A percentile compares a stretch with the other conserved stretches of the same genome.
Conservation (phyloP, 306 rosid species). For the Inga oerstediana region DNA sequence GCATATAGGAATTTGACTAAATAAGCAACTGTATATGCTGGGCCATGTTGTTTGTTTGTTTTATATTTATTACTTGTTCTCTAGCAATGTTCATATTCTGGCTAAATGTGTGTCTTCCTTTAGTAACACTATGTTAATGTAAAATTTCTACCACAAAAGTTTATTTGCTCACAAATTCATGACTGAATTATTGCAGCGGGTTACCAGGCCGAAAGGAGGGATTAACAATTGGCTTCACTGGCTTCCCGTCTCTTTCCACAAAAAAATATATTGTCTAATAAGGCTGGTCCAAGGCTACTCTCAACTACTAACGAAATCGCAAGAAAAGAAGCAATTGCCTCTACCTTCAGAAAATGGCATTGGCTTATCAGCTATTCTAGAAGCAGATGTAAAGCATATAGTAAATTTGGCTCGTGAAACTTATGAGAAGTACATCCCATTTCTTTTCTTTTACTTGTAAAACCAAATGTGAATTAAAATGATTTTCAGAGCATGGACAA, state of each 20-base stretch:
- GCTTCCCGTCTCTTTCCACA: slow-evolving; percentile 89
- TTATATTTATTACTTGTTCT: not conserved
- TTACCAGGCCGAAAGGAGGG: slow-evolving; percentile 87
- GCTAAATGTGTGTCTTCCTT: slow-evolving; percentile 16
- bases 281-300: slow-evolving; percentile 49
- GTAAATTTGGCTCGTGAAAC: slow-evolving; percentile 73
- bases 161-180: slow-evolving; percentile 15
- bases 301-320: slow-evolving; percentile 44
- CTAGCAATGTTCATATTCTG: not conserved
- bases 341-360: slow-evolving; percentile 64
- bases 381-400: slow-evolving; percentile 81
- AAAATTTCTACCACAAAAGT: slow-evolving; percentile 10
- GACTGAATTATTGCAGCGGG: slow-evolving; percentile 61
- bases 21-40: not conserved
- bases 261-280: slow-evolving; percentile 56
- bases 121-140: not conserved
- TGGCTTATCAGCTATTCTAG: slow-evolving; percentile 77
- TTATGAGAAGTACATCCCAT: slow-evolving; percentile 67
- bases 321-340: slow-evolving; percentile 45
- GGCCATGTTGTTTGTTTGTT: not conserved
- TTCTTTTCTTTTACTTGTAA: slow-evolving; percentile 26
- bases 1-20: not conserved
- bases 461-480: slow-evolving; percentile 21
- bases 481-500: slow-evolving; percentile 1
- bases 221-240: slow-evolving; percentile 87